These are phyloP conservation scores for Volvox reticuliferus DNA, from an alignment of 139 green algal genomes.

Conservation along the genomic window DNA sequence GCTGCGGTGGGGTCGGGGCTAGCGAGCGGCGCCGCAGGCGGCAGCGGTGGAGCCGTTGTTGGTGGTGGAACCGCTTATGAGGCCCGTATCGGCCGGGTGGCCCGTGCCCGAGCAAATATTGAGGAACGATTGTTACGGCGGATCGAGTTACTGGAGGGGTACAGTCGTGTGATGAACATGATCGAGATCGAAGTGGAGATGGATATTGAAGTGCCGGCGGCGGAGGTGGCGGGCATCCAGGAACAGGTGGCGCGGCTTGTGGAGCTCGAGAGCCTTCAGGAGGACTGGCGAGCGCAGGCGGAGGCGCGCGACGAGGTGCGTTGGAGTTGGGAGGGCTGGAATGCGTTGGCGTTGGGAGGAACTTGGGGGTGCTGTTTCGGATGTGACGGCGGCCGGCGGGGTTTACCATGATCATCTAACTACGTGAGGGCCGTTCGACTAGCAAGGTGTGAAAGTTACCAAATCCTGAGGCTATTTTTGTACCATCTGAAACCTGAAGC, in stretches of 20 bases:
- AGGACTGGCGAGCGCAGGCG: slow-evolving; percentile 80
- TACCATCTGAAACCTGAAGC: too few relatives aligned
- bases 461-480: too few relatives aligned
- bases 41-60: neutral
- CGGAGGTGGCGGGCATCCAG: slow-evolving; percentile 82
- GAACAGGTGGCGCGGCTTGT: slow-evolving; percentile 79
- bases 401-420: neutral
- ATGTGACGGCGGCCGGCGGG: too few relatives aligned
- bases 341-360: too few relatives aligned
- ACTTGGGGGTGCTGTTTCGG: neutral
- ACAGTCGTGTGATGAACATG: slow-evolving; percentile 84
- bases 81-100: slow-evolving; percentile 78
- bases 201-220: slow-evolving; percentile 79
- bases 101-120: slow-evolving; percentile 69
- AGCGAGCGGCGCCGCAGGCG: neutral
- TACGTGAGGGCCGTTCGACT: too few relatives aligned
- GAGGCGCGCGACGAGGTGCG: slow-evolving; percentile 87
- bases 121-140: slow-evolving; percentile 75
- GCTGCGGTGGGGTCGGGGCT: neutral
- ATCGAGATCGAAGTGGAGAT: slow-evolving; percentile 96
- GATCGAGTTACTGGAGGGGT: slow-evolving; percentile 86
- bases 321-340: neutral
- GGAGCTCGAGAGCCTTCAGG: slow-evolving; percentile 87
- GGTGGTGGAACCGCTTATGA: slow-evolving; percentile 58
- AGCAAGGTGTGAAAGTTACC: too few relatives aligned